Base-by-base conservation (phyloP, 345 rosid genomes). In the Bruguiera gymnorhiza region DNA sequence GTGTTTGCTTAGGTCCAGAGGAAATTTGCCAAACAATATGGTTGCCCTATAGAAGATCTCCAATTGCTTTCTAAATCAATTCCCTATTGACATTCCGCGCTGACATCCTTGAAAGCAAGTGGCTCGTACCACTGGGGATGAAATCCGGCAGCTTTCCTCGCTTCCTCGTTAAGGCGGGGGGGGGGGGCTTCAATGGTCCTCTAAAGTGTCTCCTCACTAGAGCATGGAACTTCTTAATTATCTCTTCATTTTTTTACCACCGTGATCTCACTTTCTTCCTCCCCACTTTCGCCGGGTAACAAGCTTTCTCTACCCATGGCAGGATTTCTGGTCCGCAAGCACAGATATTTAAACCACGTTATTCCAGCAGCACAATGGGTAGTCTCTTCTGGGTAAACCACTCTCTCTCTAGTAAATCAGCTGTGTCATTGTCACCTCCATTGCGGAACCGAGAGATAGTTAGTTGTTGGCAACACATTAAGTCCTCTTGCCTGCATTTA, bases 301-400 rank as follows among this genome's bases (percentile, higher is more conserved):
- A 66, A 32, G 76, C 63, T 65, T 58, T 68, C 62, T 60, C 39
- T 50, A 54, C 63, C n/a, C 6, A 60, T 37, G 64, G 70, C 69
- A 2, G 73, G 78, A 75, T 71, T 10, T 57, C 48, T 62, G n/a
- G 88, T 78, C 75, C 92, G 83, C 73, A 60, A 77, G 78, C 87
- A 86, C n/a, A 94, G 83, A 76, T 74, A 89, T 83, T 79, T 88
- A 23, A 94, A 91, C 98, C 98, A 94, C 79, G 70, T 88, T 0
- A 94, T 89, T 71, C 98, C 98, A 66, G 96, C 89, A 65, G 97
- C 96, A 87, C 96, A 93, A 75, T 89, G 98, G 51, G 97, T 89
- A 64, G 91, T 87, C 79, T 91, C 96, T 73, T 91, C 95, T 4
- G 96, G 98, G 78, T 94, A 91, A 50, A 94, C 76, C 87, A 24